Base-by-base conservation (phyloP, 1,284 basidiomycete genomes). In the Tremellales sp. region DNA sequence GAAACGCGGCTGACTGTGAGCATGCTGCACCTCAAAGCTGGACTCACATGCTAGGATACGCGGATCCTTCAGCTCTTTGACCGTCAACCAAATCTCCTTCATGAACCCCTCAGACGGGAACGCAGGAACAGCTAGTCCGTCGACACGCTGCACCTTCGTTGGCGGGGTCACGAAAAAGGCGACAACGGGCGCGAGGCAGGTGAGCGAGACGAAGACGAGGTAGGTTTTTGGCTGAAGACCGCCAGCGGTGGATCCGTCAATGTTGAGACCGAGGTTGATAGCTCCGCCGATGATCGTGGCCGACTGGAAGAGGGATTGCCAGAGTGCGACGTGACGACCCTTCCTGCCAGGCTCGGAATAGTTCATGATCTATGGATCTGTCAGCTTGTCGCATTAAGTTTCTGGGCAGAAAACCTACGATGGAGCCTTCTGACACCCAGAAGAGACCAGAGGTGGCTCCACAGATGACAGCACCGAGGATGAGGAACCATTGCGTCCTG, bases 131-230 rank as follows among this genome's bases (percentile, higher is more conserved):
- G 66, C 64, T n/a, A 61, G 61, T 24, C 64, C 57, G 48, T 75
- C 73, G 4, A 51, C 51, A 2, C 75, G 49, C 52, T 72, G 68
- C 19, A 76, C 72, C 54, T 73, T 61, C 39, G 57, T 52, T 3
- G 74, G 74, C 43, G 59, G 53, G 21, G 52, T 49, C 10, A 75
- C 59, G 3, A 74, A 54, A 39, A 72, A 43, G 0, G 67, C 67
- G 3, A 61, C 52, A 33, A 74, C 53, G 0, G 72, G 73, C 1
- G 62, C 68, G 12, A 70, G 11, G 24, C 57, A 58, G 42, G 71
- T 68, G n/a, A 76, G 58, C 0, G 62, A 67, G 29, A 76, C 70
- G 48, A 76, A 74, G 23, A 75, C 67, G 46, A 74, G 53, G 51
- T 70, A 75, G 1, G 73, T 74, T 29, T 67, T 61, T 24, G 56